A percentile compares a stretch with the other conserved stretches of the same genome.
Conservation (phyloP, 2,329 filamentous ascomycete genomes). For the Helotiales sp. region DNA sequence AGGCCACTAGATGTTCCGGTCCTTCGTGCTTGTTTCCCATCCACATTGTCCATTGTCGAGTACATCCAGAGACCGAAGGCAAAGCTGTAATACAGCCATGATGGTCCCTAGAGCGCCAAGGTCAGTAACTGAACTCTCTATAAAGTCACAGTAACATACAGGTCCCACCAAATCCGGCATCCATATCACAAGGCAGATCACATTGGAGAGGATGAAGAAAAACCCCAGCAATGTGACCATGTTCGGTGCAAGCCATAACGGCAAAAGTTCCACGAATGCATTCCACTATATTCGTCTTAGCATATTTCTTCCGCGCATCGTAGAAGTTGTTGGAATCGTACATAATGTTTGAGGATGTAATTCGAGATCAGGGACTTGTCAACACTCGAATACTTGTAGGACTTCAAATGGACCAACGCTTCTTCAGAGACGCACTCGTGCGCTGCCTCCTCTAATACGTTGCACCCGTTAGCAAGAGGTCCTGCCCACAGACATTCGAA, state of each 20-base stretch:
- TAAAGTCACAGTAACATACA: conserved; percentile 55
- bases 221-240: conserved; percentile 97
- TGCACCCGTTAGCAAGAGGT: not conserved
- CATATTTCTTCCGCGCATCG: conserved; percentile 17
- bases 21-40: conserved; percentile 94
- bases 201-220: conserved; percentile 88
- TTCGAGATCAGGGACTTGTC: conserved; percentile 94
- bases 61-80: conserved; percentile 97
- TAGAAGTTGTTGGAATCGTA: conserved; percentile 54
- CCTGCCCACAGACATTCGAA: not conserved
- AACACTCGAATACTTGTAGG: conserved; percentile 97
- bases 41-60: conserved; percentile 98
- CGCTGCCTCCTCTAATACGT: conserved; percentile 54
- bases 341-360: conserved; percentile 94
- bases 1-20: conserved; percentile 94
- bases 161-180: conserved; percentile 92
- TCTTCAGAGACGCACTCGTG: conserved; percentile 85
- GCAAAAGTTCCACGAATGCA: conserved; percentile 87
- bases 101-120: conserved; percentile 66
- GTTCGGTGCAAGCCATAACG: conserved; percentile 96
- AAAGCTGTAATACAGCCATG: conserved; percentile 96
- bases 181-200: conserved; percentile 72
- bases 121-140: conserved; percentile 23
- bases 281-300: conserved; percentile 75
- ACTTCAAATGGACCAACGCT: conserved; percentile 86